Conservation (phyloP, 805 yeast genomes). For the Kodamaea nitidulidarum region DNA sequence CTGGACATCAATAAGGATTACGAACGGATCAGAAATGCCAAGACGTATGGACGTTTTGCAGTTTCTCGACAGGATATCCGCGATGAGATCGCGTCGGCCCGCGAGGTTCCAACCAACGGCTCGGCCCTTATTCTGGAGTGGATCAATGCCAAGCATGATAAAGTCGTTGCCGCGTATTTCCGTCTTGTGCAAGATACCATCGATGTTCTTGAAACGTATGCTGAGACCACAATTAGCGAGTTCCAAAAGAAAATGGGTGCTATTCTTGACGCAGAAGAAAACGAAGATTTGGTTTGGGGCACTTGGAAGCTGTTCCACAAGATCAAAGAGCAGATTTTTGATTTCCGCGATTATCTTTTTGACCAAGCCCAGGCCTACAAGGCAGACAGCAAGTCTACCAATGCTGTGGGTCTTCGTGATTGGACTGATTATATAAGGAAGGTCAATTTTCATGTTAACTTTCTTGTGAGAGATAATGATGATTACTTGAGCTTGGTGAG, state of each 20-base stretch:
- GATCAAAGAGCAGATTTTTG: constrained; percentile 51
- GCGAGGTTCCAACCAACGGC: constrained; percentile 20
- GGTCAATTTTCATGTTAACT: constrained; percentile 43
- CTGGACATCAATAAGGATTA: constrained; percentile 31
- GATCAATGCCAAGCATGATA: constrained; percentile 25
- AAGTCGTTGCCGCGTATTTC: constrained; percentile 28
- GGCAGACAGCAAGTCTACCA: constrained; percentile 12
- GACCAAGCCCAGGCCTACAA: constrained; percentile 24
- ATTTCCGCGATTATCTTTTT: constrained; percentile 50
- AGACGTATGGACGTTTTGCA: constrained; percentile 11
- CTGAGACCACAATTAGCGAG: constrained; percentile 61
- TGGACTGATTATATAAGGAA: constrained; percentile 35
- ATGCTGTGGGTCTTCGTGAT: constrained; percentile 30
- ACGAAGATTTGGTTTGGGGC: constrained; percentile 20
- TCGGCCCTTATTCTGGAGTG: constrained; percentile 20
- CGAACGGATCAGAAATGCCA: constrained; percentile 18
- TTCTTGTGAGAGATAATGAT: constrained; percentile 56
- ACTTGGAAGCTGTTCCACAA: constrained; percentile 52
- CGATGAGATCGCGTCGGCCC: constrained; percentile 26
- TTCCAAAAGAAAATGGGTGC: constrained; percentile 57
- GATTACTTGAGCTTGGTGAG: constrained; percentile 46
- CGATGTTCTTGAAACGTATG: constrained; percentile 71
- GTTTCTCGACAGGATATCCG: constrained; percentile 35
- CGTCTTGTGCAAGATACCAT: constrained; percentile 41
- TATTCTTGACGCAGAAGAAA: constrained; percentile 43